Evolutionary conservation across 2,329 filamentous ascomycete species (phyloP).

Genomic region (Diaporthe velutina): DNA sequence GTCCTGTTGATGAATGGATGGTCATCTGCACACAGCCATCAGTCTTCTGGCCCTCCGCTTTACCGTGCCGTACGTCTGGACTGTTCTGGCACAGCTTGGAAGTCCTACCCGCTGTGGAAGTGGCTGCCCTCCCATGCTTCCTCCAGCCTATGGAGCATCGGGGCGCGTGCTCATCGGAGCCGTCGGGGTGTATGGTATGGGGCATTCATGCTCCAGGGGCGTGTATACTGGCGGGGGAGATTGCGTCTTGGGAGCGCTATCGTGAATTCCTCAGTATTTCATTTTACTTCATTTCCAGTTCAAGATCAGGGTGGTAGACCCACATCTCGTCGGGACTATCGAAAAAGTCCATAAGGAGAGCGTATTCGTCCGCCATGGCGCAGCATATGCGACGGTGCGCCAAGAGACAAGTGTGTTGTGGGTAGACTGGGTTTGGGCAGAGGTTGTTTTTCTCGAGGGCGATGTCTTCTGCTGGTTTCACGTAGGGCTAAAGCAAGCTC

Average conservation of each 20-base stretch:
- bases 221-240: conserved; percentile 31
- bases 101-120: not conserved
- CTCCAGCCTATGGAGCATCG: conserved; percentile 6
- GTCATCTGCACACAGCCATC: conserved; percentile 25
- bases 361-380: conserved; percentile 15
- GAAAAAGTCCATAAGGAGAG: conserved; percentile 14
- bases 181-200: conserved; percentile 8
- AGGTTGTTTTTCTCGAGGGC: not conserved
- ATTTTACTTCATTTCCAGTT: conserved; percentile 17
- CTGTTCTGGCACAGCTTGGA: not conserved
- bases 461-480: not conserved
- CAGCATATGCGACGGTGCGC: conserved; percentile 1
- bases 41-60: conserved; percentile 7
- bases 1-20: not conserved
- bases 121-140: not conserved
- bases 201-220: not conserved
- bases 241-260: conserved; percentile 22
- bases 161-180: conserved; percentile 8
- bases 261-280: conserved; percentile 4
- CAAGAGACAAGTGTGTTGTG: conserved; percentile 9
- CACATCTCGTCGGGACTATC: conserved; percentile 17
- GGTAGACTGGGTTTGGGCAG: not conserved
- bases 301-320: not conserved
- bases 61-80: not conserved
- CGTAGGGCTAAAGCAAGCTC: not conserved